These are phyloP conservation scores for Solanum peruvianum DNA, from an alignment of 257 asterid genomes.

Conservation along the genomic window DNA sequence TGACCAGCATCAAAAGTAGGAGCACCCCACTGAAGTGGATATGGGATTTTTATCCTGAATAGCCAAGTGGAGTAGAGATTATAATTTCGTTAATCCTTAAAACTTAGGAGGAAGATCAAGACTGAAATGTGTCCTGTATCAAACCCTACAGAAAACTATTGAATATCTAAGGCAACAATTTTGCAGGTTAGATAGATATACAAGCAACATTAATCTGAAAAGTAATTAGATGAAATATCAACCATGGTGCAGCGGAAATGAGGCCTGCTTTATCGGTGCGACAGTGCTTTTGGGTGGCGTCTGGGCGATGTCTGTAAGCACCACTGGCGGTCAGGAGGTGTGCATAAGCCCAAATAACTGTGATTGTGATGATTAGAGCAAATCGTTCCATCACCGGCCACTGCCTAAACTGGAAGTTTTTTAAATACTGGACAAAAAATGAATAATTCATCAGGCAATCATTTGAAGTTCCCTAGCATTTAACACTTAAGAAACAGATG, in stretches of 20 bases:
- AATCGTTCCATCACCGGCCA: constrained; percentile 75
- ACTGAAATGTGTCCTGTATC: not conserved
- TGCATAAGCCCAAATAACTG: constrained; percentile 91
- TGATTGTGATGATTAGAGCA: constrained; percentile 60
- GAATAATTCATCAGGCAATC: not conserved
- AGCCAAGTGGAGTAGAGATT: not conserved
- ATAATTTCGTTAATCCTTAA: not conserved
- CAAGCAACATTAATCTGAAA: not conserved
- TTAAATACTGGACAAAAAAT: constrained; percentile 52
- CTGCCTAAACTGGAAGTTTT: constrained; percentile 61
- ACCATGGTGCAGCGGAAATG: constrained; percentile 90
- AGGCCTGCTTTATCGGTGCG: constrained; percentile 79
- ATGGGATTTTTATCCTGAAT: constrained; percentile 84
- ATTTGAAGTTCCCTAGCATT: not conserved
- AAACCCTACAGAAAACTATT: not conserved
- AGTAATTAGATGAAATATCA: constrained; percentile 1
- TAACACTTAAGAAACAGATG: not conserved
- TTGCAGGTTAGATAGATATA: not conserved
- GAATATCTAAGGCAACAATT: not conserved
- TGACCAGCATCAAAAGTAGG: constrained; percentile 98
- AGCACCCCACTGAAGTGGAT: constrained; percentile 98
- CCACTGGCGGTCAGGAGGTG: constrained; percentile 96
- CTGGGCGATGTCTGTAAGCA: constrained; percentile 78
- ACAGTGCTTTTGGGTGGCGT: constrained; percentile 59
- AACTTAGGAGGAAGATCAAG: not conserved